phyloP scores from a whole-genome alignment of 768 basidiomycete genomes.

The Amanita pseudoporphyria region DNA sequence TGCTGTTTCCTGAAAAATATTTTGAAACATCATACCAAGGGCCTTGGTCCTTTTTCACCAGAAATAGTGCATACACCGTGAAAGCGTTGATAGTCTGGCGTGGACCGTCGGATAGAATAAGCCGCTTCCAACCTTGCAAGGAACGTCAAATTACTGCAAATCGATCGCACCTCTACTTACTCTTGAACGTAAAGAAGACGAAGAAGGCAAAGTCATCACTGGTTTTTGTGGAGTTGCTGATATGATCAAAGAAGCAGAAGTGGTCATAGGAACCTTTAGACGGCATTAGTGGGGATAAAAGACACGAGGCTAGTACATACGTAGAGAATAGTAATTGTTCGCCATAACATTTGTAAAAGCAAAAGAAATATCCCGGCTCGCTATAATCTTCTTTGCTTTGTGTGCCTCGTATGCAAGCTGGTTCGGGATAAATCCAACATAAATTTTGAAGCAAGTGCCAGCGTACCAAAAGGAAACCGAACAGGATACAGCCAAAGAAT shows the following conservation, averaged over 20 bases:
- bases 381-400: slow-evolving; percentile 91
- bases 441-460: not conserved
- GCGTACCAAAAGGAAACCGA: slow-evolving; percentile 90
- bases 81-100: slow-evolving; percentile 48
- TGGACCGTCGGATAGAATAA: slow-evolving; percentile 83
- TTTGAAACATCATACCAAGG: slow-evolving; percentile 63
- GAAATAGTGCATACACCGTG: slow-evolving; percentile 16
- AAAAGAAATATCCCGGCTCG: slow-evolving; percentile 93
- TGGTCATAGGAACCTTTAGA: slow-evolving; percentile 83
- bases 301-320: slow-evolving; percentile 36
- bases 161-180: slow-evolving; percentile 31
- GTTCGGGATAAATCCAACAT: slow-evolving; percentile 5
- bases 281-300: slow-evolving; percentile 8
- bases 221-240: slow-evolving; percentile 89
- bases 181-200: slow-evolving; percentile 99
- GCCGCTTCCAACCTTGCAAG: slow-evolving; percentile 30
- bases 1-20: slow-evolving; percentile 70
- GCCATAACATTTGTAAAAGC: slow-evolving; percentile 98
- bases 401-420: slow-evolving; percentile 87
- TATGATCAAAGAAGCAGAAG: slow-evolving; percentile 97
- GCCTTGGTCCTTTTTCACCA: slow-evolving; percentile 38
- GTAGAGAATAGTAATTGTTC: slow-evolving; percentile 91
- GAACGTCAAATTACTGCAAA: not conserved
- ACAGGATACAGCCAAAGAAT: slow-evolving; percentile 96
- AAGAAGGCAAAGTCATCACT: slow-evolving; percentile 99